Percentiles rank a stretch among this genome's conserved stretches.
Evolutionary conservation across 352 stramenopile species (phyloP).

Genomic region (Phytopythium chamaehyphon): DNA sequence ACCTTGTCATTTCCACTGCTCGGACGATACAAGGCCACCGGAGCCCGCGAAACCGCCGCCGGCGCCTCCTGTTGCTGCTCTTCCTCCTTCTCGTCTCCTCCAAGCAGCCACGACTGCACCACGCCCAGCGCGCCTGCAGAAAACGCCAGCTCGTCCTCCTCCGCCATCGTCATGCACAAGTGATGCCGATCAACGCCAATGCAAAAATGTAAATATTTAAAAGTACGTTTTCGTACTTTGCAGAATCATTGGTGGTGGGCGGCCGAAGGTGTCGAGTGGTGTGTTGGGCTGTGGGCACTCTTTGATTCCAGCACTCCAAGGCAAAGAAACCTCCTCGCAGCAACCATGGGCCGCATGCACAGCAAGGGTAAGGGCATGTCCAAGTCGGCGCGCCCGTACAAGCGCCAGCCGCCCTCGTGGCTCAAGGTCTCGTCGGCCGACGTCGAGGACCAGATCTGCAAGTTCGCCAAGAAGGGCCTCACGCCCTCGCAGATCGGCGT

Average conservation of each 20-base stretch:
- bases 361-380: slow-evolving; percentile 99
- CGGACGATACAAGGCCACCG: slow-evolving; percentile 58
- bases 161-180: too few species aligned
- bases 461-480: slow-evolving; percentile 99
- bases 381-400: slow-evolving; percentile 98
- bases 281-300: slow-evolving; percentile 16
- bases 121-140: slow-evolving; percentile 48
- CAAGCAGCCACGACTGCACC: slow-evolving; percentile 59
- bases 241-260: slow-evolving; percentile 2
- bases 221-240: too few species aligned
- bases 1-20: slow-evolving; percentile 15
- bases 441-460: slow-evolving; percentile 99
- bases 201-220: too few species aligned
- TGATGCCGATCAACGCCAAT: too few species aligned
- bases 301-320: slow-evolving; percentile 69
- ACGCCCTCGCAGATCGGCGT: slow-evolving; percentile 98
- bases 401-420: slow-evolving; percentile 98
- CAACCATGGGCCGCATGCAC: slow-evolving; percentile 98
- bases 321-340: slow-evolving; percentile 22
- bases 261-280: not conserved
- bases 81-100: slow-evolving; percentile 14
- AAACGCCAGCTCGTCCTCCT: slow-evolving; percentile 55
- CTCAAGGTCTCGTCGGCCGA: slow-evolving; percentile 95
- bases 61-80: slow-evolving; percentile 1
- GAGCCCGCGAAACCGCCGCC: slow-evolving; percentile 4